These are phyloP conservation scores for Clavispora asparagi DNA, from an alignment of 805 yeast species.

Conservation along the genomic window DNA sequence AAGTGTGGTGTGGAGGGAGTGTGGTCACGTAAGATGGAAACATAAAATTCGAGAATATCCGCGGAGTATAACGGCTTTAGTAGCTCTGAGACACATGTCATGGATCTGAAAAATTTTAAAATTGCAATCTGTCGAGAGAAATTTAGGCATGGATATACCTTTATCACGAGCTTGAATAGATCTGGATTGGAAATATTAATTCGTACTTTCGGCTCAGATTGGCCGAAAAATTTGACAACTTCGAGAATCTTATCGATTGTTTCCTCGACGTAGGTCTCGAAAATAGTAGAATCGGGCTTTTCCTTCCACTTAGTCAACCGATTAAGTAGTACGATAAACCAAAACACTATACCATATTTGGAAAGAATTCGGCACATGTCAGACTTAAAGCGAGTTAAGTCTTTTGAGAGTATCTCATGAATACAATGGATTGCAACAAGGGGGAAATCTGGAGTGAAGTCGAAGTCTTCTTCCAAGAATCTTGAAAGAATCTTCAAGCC, in stretches of 20 bases:
- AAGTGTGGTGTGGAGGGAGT: conserved; percentile 25
- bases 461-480: conserved; percentile 44
- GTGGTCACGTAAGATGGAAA: conserved; percentile 23
- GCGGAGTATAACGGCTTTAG: conserved; percentile 30
- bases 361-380: conserved; percentile 38
- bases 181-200: conserved; percentile 32
- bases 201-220: conserved; percentile 43
- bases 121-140: conserved; percentile 31
- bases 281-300: neutral
- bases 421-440: conserved; percentile 33
- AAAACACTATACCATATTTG: conserved; percentile 37
- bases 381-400: conserved; percentile 35
- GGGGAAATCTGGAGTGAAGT: conserved; percentile 32
- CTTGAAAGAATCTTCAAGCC: conserved; percentile 40
- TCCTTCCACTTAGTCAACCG: conserved; percentile 20
- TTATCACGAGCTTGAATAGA: conserved; percentile 37
- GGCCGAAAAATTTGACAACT: conserved; percentile 39
- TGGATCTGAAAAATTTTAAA: conserved; percentile 41
- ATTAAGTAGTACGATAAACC: conserved; percentile 38
- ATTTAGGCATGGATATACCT: conserved; percentile 28
- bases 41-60: conserved; percentile 41
- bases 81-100: conserved; percentile 33
- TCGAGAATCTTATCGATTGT: conserved; percentile 29
- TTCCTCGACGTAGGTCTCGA: conserved; percentile 4
- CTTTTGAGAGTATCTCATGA: conserved; percentile 28